A percentile compares a stretch with the other conserved stretches of the same genome.
Evolutionary conservation across 331 rosid genomes (phyloP).

Genomic region (Malus hybrid): DNA sequence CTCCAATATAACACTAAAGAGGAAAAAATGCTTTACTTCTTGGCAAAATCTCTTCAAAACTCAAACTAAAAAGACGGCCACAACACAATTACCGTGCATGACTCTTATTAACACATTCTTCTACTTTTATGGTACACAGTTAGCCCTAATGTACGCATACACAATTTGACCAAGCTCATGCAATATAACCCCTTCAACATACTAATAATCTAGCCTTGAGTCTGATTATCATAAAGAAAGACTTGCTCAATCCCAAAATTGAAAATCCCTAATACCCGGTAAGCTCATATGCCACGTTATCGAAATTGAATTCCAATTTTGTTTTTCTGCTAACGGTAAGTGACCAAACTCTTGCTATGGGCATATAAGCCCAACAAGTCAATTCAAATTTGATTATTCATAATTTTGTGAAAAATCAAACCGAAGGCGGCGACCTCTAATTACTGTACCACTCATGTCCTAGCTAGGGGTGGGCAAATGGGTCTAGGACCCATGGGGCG

Average conservation of each 20-base stretch:
- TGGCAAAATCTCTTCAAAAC: background rate
- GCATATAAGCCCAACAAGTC: background rate
- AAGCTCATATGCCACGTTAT: background rate
- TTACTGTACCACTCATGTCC: background rate
- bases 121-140: background rate
- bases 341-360: background rate
- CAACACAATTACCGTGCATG: no score
- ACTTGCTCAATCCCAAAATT: background rate
- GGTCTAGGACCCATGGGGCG: rapidly evolving
- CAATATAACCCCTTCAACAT: background rate
- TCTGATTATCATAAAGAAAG: background rate
- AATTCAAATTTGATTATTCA: background rate
- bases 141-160: background rate
- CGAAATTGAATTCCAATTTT: background rate
- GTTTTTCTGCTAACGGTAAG: background rate
- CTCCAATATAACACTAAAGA: background rate
- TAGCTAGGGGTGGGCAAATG: no score
- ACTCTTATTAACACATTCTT: background rate
- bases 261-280: background rate
- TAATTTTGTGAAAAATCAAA: background rate
- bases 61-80: background rate
- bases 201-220: background rate
- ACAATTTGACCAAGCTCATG: background rate
- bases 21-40: background rate
- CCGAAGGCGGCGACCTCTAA: background rate